phyloP scores from a whole-genome alignment of 106 monocot species.

The Platanthera guangdongensis region DNA sequence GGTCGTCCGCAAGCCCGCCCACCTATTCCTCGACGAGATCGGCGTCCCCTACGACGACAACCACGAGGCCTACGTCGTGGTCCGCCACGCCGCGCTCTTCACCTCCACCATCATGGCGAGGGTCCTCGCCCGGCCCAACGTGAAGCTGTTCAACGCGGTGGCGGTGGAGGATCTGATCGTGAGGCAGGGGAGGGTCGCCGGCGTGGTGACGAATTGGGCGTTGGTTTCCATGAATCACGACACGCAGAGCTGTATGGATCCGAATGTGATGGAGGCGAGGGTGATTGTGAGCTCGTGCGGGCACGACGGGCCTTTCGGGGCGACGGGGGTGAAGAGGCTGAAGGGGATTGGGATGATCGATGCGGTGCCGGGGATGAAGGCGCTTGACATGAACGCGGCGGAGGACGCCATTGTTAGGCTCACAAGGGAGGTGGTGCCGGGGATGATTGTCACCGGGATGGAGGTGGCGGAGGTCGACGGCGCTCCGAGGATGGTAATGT shows the following conservation, averaged over 20 bases:
- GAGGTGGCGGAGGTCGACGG: conserved; percentile 99
- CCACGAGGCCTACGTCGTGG: conserved; percentile 70
- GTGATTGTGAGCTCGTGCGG: conserved; percentile 94
- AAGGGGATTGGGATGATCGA: conserved; percentile 81
- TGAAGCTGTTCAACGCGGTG: conserved; percentile 97
- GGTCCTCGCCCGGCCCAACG: conserved; percentile 75
- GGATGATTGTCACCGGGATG: conserved; percentile 97
- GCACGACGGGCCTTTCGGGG: conserved; percentile 91
- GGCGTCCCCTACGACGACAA: conserved; percentile 66
- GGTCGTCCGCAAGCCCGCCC: conserved; percentile 95
- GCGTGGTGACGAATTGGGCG: conserved; percentile 95
- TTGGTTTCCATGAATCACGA: conserved; percentile 97
- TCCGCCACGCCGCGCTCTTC: conserved; percentile 86
- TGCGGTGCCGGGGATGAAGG: conserved; percentile 83
- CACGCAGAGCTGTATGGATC: conserved; percentile 95
- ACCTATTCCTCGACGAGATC: conserved; percentile 80
- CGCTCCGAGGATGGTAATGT: conserved; percentile 70
- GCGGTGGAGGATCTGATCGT: conserved; percentile 93
- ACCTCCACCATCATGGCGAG: conserved; percentile 85
- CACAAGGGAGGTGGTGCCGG: conserved; percentile 85
- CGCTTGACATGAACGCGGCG: conserved; percentile 90
- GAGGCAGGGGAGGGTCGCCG: conserved; percentile 66
- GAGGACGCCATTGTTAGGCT: conserved; percentile 86
- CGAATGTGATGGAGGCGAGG: conserved; percentile 92
- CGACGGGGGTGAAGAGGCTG: conserved; percentile 87